phyloP scores from a whole-genome alignment of 1,284 basidiomycete genomes.

The Moesziomyces aphidis region DNA sequence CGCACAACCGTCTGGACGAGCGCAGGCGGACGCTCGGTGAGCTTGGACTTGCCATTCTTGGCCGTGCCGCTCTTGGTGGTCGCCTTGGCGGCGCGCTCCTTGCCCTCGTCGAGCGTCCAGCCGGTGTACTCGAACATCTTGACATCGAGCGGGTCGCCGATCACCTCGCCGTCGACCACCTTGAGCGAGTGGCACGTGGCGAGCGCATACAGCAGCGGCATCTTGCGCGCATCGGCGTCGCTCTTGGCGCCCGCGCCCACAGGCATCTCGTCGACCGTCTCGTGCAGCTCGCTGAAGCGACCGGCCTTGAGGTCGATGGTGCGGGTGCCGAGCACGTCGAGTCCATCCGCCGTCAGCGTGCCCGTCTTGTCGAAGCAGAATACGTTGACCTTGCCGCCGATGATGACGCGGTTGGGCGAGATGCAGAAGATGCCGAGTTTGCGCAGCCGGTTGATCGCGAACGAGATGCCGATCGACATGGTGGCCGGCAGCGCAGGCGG shows the following conservation, averaged over 20 bases:
- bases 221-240: slow-evolving; percentile 75
- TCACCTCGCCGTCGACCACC: slow-evolving; percentile 85
- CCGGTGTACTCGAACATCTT: slow-evolving; percentile 90
- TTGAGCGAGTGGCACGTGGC: slow-evolving; percentile 97
- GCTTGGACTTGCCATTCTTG: slow-evolving; percentile 62
- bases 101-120: slow-evolving; percentile 92
- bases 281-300: slow-evolving; percentile 90
- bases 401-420: slow-evolving; percentile 94
- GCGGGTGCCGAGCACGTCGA: slow-evolving; percentile 82
- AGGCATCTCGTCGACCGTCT: slow-evolving; percentile 87
- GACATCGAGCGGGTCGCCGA: slow-evolving; percentile 95
- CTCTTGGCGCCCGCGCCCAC: slow-evolving; percentile 64
- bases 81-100: slow-evolving; percentile 54
- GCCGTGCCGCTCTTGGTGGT: slow-evolving; percentile 60
- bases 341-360: slow-evolving; percentile 95
- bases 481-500: slow-evolving; percentile 97
- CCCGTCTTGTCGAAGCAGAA: slow-evolving; percentile 99
- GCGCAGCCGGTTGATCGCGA: slow-evolving; percentile 89
- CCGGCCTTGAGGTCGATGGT: slow-evolving; percentile 68
- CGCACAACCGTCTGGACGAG: slow-evolving; percentile 96
- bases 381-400: slow-evolving; percentile 95
- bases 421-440: slow-evolving; percentile 95
- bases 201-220: slow-evolving; percentile 88
- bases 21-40: slow-evolving; percentile 81
- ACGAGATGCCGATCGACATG: slow-evolving; percentile 95